These are phyloP conservation scores for Entoloma clypeatum DNA, from an alignment of 1,284 basidiomycete species.

Conservation along the genomic window DNA sequence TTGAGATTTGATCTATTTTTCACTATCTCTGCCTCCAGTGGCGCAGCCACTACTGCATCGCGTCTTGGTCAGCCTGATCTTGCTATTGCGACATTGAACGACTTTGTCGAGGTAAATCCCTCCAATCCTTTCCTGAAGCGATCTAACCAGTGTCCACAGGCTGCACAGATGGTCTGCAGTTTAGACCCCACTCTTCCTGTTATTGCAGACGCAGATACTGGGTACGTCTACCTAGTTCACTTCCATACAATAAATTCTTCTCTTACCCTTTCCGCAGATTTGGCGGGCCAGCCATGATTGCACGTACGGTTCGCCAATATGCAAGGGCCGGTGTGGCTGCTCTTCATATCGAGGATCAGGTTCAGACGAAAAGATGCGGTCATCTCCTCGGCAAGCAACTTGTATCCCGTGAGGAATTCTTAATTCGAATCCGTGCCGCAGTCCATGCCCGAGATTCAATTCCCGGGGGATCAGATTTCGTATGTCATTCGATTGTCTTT, in stretches of 20 bases:
- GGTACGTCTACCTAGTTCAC: slow-evolving; percentile 32
- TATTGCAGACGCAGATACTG: slow-evolving; percentile 81
- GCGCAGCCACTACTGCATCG: slow-evolving; percentile 75
- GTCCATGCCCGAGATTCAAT: slow-evolving; percentile 68
- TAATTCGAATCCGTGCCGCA: slow-evolving; percentile 74
- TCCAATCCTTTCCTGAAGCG: slow-evolving; percentile 4
- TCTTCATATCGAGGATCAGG: slow-evolving; percentile 81
- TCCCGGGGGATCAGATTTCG: slow-evolving; percentile 64
- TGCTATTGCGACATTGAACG: slow-evolving; percentile 77
- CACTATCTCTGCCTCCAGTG: slow-evolving; percentile 32
- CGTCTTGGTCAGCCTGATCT: slow-evolving; percentile 76
- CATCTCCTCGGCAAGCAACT: slow-evolving; percentile 76
- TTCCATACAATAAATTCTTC: slow-evolving; percentile 1
- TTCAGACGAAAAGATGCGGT: slow-evolving; percentile 80
- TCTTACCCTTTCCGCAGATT: slow-evolving; percentile 41
- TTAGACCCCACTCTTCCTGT: slow-evolving; percentile 62
- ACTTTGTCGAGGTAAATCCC: slow-evolving; percentile 58
- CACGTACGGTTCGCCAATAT: slow-evolving; percentile 73
- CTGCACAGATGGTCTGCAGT: slow-evolving; percentile 56
- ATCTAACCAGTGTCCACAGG: slow-evolving; percentile 21
- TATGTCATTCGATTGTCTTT: slow-evolving; percentile 14
- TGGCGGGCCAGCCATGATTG: slow-evolving; percentile 74
- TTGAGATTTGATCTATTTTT: not conserved
- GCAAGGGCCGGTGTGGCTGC: slow-evolving; percentile 69
- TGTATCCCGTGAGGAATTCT: slow-evolving; percentile 63